Percentiles rank a stretch among this genome's conserved stretches.
Conservation (phyloP, 2,329 filamentous ascomycete genomes). For the Penicillium sp. region DNA sequence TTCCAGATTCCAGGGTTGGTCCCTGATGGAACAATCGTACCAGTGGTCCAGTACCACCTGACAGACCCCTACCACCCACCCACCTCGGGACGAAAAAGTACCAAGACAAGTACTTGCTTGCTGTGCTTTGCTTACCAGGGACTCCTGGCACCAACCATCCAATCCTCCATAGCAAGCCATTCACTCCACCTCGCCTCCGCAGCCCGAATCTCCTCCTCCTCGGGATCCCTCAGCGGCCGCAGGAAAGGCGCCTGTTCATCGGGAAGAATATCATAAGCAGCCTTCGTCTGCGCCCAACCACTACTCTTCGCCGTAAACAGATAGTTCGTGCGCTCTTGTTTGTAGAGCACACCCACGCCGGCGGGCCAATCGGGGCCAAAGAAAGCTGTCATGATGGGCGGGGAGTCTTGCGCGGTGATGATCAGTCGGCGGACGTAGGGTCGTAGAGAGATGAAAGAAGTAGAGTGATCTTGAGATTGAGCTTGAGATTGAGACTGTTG, state of each 20-base stretch:
- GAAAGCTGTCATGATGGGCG: slow-evolving; percentile 82
- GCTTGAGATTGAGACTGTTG: slow-evolving; percentile 30
- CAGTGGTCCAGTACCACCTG: neutral
- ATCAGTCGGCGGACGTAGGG: slow-evolving; percentile 92
- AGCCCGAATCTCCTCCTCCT: slow-evolving; percentile 77
- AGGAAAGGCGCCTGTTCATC: slow-evolving; percentile 87
- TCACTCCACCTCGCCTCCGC: slow-evolving; percentile 89
- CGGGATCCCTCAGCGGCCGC: slow-evolving; percentile 74
- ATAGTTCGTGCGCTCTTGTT: slow-evolving; percentile 89
- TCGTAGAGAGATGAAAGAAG: slow-evolving; percentile 67
- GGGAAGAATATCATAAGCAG: slow-evolving; percentile 83
- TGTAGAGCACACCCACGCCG: slow-evolving; percentile 81
- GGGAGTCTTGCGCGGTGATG: slow-evolving; percentile 90
- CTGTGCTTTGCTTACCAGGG: slow-evolving; percentile 36
- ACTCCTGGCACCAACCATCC: slow-evolving; percentile 83
- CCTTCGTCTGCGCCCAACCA: slow-evolving; percentile 86
- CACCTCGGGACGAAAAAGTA: neutral
- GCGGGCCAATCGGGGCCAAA: slow-evolving; percentile 86
- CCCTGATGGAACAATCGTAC: neutral
- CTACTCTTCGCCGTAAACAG: slow-evolving; percentile 93
- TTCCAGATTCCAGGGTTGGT: neutral
- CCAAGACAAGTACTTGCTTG: neutral
- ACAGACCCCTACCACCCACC: neutral
- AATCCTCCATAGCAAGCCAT: slow-evolving; percentile 96
- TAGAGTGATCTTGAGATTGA: slow-evolving; percentile 21